phyloP scores from a whole-genome alignment of 2,329 filamentous ascomycete species.

The Juglanconis sp. region DNA sequence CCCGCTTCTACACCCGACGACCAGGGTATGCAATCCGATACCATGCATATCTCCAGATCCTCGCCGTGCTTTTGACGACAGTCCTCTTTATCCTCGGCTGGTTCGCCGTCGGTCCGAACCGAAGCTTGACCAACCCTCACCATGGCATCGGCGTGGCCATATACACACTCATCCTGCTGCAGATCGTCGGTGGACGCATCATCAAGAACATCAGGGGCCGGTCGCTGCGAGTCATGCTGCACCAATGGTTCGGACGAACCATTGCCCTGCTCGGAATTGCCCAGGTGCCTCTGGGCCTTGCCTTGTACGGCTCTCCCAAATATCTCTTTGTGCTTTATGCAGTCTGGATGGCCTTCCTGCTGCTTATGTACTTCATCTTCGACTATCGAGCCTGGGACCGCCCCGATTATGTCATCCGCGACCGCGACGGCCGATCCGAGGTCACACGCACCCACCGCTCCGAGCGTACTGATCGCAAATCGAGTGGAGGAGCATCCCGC shows the following conservation, averaged over 20 bases:
- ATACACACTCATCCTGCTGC: conserved; percentile 68
- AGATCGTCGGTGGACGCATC: conserved; percentile 66
- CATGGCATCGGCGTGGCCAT: conserved; percentile 81
- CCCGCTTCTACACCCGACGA: conserved; percentile 65
- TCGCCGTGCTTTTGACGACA: conserved; percentile 65
- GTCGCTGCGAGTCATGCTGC: conserved; percentile 60
- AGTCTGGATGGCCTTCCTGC: conserved; percentile 68
- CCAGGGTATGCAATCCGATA: conserved; percentile 61
- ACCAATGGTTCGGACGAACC: conserved; percentile 81
- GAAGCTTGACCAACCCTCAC: conserved; percentile 76
- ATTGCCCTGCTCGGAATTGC: conserved; percentile 78
- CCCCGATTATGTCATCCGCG: conserved; percentile 53
- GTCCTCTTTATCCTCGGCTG: conserved; percentile 73
- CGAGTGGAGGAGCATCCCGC: conserved; percentile 30
- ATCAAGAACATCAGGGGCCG: conserved; percentile 52
- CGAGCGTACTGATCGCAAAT: conserved; percentile 37
- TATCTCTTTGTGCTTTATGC: conserved; percentile 83
- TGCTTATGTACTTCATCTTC: conserved; percentile 76
- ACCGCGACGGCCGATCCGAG: conserved; percentile 57
- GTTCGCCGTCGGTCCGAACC: conserved; percentile 70
- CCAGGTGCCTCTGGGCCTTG: conserved; percentile 85
- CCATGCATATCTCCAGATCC: conserved; percentile 71
- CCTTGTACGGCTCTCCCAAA: conserved; percentile 86
- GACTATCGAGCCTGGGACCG: conserved; percentile 64
- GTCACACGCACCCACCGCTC: conserved; percentile 34